A percentile compares a stretch with the other conserved stretches of the same genome.
These are phyloP conservation scores for Cicer pinnatifidum DNA, from an alignment of 306 rosid genomes.

Conservation along the genomic window DNA sequence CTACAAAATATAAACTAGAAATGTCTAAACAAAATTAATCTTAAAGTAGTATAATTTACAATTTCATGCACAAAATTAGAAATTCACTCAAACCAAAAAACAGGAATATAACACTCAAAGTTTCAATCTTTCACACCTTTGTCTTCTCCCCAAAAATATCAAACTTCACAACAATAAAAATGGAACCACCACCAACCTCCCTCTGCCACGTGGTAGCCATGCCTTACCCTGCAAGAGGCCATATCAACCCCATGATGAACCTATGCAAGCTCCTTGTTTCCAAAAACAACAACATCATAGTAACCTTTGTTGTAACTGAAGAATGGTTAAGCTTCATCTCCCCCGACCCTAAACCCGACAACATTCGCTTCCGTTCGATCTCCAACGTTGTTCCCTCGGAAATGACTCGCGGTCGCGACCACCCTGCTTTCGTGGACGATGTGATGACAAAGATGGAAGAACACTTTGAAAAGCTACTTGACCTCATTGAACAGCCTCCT, in stretches of 20 bases:
- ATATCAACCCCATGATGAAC: constrained; percentile 58
- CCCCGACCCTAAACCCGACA: constrained; percentile 41
- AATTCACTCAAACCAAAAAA: neutral
- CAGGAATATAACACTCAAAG: neutral
- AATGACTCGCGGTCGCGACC: constrained; percentile 38
- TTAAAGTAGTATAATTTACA: too few species aligned
- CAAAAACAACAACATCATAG: constrained; percentile 21
- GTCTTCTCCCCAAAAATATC: neutral
- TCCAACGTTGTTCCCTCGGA: constrained; percentile 56
- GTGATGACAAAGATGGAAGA: constrained; percentile 48
- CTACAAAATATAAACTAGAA: too few species aligned
- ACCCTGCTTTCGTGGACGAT: constrained; percentile 33
- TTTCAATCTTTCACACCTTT: neutral
- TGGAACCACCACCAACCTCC: constrained; percentile 20
- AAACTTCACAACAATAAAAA: neutral
- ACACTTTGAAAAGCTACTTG: constrained; percentile 47
- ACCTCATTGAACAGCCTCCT: constrained; percentile 36
- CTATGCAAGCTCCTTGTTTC: constrained; percentile 42
- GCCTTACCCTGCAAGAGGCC: constrained; percentile 57
- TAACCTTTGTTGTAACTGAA: constrained; percentile 54
- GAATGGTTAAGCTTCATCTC: constrained; percentile 56
- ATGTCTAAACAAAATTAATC: too few species aligned
- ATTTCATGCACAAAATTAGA: neutral
- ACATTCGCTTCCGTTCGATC: constrained; percentile 27
- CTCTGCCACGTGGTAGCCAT: constrained; percentile 51